Evolutionary conservation across 805 yeast species (phyloP).

Genomic region (Suhomyces sp.): DNA sequence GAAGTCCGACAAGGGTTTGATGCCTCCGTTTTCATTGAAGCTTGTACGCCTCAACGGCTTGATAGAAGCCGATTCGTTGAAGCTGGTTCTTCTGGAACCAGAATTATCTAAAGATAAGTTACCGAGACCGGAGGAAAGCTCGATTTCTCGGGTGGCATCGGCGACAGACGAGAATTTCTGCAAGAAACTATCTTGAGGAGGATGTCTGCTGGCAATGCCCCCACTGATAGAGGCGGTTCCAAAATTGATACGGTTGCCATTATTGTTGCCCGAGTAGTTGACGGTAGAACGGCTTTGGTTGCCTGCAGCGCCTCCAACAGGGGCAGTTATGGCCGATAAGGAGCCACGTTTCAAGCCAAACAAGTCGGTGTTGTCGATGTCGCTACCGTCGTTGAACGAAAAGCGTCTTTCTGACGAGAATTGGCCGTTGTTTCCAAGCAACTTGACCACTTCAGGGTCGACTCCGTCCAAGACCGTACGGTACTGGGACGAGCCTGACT

Average conservation of each 20-base stretch:
- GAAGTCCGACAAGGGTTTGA: slow-evolving; percentile 18
- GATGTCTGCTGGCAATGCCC: slow-evolving; percentile 47
- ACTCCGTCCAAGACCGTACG: slow-evolving; percentile 35
- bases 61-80: slow-evolving; percentile 20
- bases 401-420: slow-evolving; percentile 29
- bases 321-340: slow-evolving; percentile 46
- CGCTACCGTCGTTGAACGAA: slow-evolving; percentile 43
- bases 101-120: slow-evolving; percentile 29
- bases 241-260: slow-evolving; percentile 34
- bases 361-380: slow-evolving; percentile 34
- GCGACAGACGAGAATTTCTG: slow-evolving; percentile 64
- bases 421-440: slow-evolving; percentile 17
- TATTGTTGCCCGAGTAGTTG: slow-evolving; percentile 18
- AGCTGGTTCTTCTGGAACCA: slow-evolving; percentile 50
- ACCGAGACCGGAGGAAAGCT: slow-evolving; percentile 43
- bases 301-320: slow-evolving; percentile 27
- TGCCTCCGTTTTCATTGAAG: slow-evolving; percentile 13
- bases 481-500: slow-evolving; percentile 21
- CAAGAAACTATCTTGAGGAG: slow-evolving; percentile 49
- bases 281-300: slow-evolving; percentile 10
- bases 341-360: slow-evolving; percentile 50
- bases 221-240: slow-evolving; percentile 64
- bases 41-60: neutral
- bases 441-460: slow-evolving; percentile 41
- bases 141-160: slow-evolving; percentile 67